These are phyloP conservation scores for Nitzschia inconspicua DNA, from an alignment of 108 stramenopile genomes.

Conservation along the genomic window DNA sequence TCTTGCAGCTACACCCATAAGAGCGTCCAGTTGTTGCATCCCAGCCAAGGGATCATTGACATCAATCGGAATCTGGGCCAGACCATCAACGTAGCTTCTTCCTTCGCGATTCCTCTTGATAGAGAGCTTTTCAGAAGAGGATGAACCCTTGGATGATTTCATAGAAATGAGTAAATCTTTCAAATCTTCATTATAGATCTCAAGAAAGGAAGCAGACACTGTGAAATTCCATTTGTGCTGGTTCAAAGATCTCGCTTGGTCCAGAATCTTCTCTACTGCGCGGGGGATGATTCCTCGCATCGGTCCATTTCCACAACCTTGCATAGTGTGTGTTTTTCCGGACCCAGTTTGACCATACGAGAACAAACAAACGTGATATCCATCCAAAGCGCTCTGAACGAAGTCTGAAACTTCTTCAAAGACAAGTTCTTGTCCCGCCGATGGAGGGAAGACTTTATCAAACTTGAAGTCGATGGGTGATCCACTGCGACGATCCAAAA, in stretches of 20 bases:
- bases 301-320: conserved; percentile 80
- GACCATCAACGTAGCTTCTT: conserved; percentile 87
- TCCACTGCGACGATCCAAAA: conserved; percentile 38
- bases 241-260: conserved; percentile 73
- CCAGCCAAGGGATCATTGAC: conserved; percentile 53
- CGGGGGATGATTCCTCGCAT: conserved; percentile 96
- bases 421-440: conserved; percentile 85
- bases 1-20: conserved; percentile 86
- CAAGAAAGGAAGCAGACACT: conserved; percentile 93
- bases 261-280: conserved; percentile 89
- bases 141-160: conserved; percentile 12
- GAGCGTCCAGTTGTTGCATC: conserved; percentile 76
- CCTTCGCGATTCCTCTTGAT: conserved; percentile 78
- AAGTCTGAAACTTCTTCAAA: conserved; percentile 96
- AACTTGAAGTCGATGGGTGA: conserved; percentile 66
- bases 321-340: conserved; percentile 97
- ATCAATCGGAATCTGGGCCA: conserved; percentile 82
- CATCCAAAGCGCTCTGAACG: conserved; percentile 95
- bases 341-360: conserved; percentile 90
- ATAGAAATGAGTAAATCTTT: conserved; percentile 87
- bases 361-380: conserved; percentile 95
- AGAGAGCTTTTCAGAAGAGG: conserved; percentile 49
- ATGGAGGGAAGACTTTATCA: conserved; percentile 93
- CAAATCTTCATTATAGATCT: conserved; percentile 99
- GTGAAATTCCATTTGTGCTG: conserved; percentile 93